Evolutionary conservation across 441 rosid species (phyloP), one percentile per base, ranked within the genome.

Genomic region (Pelargonium fulgidum): DNA sequence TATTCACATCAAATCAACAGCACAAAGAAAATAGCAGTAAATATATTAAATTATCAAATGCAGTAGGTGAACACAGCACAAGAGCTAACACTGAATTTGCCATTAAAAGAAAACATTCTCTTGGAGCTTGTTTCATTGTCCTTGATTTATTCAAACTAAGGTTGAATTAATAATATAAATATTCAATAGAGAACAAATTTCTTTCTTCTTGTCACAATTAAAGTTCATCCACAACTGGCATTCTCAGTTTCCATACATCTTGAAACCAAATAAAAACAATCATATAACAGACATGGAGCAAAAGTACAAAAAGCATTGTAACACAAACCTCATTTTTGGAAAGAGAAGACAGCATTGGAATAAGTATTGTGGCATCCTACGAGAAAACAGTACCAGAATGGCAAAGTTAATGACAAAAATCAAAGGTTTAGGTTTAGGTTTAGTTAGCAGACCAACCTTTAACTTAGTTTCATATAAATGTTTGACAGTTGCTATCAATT

Each of bases 331-430:
- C 99, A 24, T 82, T 82, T 83, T 93, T 96, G 56, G 99, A 84
- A 69, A 96, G 89, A 69, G 97, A 96, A 76, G 97, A 86, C 76
- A 96, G 83, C 88, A 96, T 86, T 67, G 99, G 99, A 81, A 96
- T 91, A 66, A 96, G 89, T 75, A 96, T 87, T 44, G 94, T 86
- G 75, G 89, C 98, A 81, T 96, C 99, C 99, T 96, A 82, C 82
- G 68, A 71, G 62, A 80, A 62, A 36, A 76, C 65, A 12, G 66
- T 68, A 69, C 65, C 75, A 44, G 12, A 24, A 73, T 8, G 4
- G 52, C 7, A 41, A 56, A 26, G 36, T 24, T 9, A 33, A 26
- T 17, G 26, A 62, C 56, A 36, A 13, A 54, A 24, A 65, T 56
- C 20, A 19, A 66, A 52, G 48, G 4, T 26, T 7, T n/a, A 39